Base-by-base conservation (phyloP, 2,329 filamentous ascomycete species). In the Nigrospora sphaerica region DNA sequence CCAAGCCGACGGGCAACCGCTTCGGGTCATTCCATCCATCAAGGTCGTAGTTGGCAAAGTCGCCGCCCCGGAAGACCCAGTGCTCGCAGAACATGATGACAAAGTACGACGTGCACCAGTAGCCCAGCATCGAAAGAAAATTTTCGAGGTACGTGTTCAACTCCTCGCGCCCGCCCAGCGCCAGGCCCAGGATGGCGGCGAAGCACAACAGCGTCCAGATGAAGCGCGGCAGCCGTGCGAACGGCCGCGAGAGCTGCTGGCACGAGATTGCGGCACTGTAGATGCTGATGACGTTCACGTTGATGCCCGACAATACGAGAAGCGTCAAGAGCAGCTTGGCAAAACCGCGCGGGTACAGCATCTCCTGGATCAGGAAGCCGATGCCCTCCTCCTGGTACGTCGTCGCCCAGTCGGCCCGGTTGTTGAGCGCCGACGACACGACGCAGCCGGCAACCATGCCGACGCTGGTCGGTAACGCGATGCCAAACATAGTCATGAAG, bases 31-130 rank as follows among this genome's bases (percentile, higher is more conserved):
- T 70, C 71, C 73, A 77, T 7, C 57, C 69, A 17, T 74, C 71
- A 34, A 76, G 64, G 47, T 77, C 66, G 50, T 77, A 76, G 35
- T 69, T 69, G 12, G 57, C 58, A 40, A 58, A 65, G 12, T 62
- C 64, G 32, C 68, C 65, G 32, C 60, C 59, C 38, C 73, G 68
- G 61, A 75, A 76, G 39, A 69, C 40, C 50, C 69, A 73, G 57
- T 77, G 73, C 54, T 77, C 74, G 32, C 59, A 51, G 45, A 73
- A 70, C 6, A 77, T 44, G 50, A 77, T 71, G 34, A 70, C 64
- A 39, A 72, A 71, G 55, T 73, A 75, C 12, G 63, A 64, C 0
- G 71, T 75, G 51, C 67, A 69, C 70, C 71, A 76, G 57, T 76
- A 77, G 7, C 72, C 72, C 6, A 77, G 60, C 32, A 75, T 59